phyloP scores from a whole-genome alignment of 2,329 filamentous ascomycete genomes.

The Bipolaris sorokiniana region DNA sequence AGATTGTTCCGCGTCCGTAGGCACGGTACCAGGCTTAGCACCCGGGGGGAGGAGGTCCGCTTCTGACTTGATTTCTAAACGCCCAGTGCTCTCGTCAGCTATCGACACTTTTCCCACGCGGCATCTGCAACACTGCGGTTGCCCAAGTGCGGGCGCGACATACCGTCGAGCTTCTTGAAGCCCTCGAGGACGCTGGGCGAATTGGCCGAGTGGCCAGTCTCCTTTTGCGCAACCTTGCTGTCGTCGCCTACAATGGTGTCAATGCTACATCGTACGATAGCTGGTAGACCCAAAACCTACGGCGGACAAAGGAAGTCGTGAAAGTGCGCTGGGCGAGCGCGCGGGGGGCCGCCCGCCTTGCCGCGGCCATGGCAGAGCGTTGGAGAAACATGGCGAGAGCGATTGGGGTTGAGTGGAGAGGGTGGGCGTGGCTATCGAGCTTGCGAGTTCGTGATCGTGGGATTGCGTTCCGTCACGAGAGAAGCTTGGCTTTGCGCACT shows the following conservation, averaged over 20 bases:
- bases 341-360: constrained; percentile 52
- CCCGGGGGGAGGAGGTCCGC: constrained; percentile 87
- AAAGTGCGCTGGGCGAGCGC: constrained; percentile 55
- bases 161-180: constrained; percentile 57
- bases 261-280: constrained; percentile 43
- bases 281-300: constrained; percentile 48
- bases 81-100: constrained; percentile 31
- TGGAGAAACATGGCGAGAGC: constrained; percentile 55
- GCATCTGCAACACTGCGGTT: constrained; percentile 7
- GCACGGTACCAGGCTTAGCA: constrained; percentile 79
- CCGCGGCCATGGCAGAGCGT: constrained; percentile 57
- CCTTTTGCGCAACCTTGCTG: constrained; percentile 48
- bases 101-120: constrained; percentile 20
- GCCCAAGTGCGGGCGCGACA: constrained; percentile 23
- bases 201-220: constrained; percentile 38
- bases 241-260: constrained; percentile 41
- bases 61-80: constrained; percentile 77
- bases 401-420: constrained; percentile 49
- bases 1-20: constrained; percentile 92
- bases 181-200: constrained; percentile 36
- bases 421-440: constrained; percentile 36
- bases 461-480: constrained; percentile 35
- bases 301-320: constrained; percentile 54
- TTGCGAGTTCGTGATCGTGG: constrained; percentile 31
- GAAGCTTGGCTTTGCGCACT: constrained; percentile 27